These are phyloP conservation scores for Plasmodium inui DNA, from an alignment of 169 alveolate species.

Conservation along the genomic window DNA sequence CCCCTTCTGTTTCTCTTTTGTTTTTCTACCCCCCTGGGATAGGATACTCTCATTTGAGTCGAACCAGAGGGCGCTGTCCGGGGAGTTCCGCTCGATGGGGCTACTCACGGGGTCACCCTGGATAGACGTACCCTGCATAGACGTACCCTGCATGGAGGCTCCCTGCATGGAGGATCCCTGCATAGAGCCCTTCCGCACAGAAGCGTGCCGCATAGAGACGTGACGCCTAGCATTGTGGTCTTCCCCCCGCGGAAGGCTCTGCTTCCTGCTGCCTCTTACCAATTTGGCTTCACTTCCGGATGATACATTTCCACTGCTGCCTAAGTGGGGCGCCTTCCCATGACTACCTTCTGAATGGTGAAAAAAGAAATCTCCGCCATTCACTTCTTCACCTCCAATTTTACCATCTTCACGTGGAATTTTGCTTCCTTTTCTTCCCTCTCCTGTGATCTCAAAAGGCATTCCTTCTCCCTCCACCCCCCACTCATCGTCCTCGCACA, in stretches of 20 bases:
- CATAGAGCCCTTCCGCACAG: not conserved
- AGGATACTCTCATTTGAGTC: not conserved
- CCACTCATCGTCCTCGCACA: not conserved
- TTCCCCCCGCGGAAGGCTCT: not conserved
- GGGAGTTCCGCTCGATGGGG: not conserved
- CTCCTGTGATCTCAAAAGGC: not conserved
- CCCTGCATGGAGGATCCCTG: too few relatives aligned
- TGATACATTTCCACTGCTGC: not conserved
- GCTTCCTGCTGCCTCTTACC: not conserved
- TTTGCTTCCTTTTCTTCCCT: not conserved
- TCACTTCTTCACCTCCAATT: not conserved
- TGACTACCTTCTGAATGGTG: conserved; percentile 3
- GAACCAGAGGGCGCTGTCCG: not conserved
- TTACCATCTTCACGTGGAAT: not conserved
- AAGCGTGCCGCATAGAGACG: not conserved
- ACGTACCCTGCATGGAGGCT: not conserved
- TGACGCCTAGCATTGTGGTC: not conserved
- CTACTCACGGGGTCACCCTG: not conserved
- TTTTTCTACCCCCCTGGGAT: not conserved
- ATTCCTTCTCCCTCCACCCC: not conserved
- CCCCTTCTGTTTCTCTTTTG: not conserved
- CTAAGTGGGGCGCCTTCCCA: not conserved
- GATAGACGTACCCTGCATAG: too few relatives aligned
- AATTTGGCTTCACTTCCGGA: not conserved
- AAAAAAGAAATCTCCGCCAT: conserved; percentile 39